These are phyloP conservation scores for Coccomyxa subellipsoidea DNA, from an alignment of 163 green algal genomes.

Conservation along the genomic window DNA sequence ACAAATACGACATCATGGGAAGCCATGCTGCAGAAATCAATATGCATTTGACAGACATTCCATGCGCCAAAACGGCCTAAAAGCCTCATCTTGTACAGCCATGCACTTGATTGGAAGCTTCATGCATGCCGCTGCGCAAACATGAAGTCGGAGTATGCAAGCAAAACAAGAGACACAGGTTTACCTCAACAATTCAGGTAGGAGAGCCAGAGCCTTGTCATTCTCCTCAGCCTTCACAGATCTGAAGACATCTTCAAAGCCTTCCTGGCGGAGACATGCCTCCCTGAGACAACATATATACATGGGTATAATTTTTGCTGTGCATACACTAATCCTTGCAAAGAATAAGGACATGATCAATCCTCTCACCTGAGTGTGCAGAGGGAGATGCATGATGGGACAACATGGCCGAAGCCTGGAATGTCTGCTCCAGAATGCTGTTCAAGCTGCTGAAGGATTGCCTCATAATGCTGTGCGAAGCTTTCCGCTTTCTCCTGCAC, in stretches of 20 bases:
- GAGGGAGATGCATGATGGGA: neutral
- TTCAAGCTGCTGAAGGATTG: neutral
- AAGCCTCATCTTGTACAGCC: neutral
- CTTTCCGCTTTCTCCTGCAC: neutral
- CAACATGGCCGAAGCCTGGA: neutral
- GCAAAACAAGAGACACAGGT: neutral
- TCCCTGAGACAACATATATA: slow-evolving; percentile 30
- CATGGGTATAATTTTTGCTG: neutral
- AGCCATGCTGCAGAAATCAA: neutral
- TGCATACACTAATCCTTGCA: neutral
- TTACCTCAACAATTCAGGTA: slow-evolving; percentile 35
- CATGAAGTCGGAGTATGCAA: neutral
- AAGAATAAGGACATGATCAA: neutral
- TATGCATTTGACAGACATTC: neutral
- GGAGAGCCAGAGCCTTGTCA: slow-evolving; percentile 43
- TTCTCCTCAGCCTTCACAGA: slow-evolving; percentile 61
- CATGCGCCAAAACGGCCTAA: neutral
- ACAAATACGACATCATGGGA: neutral
- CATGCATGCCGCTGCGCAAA: neutral
- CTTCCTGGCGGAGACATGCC: slow-evolving; percentile 40
- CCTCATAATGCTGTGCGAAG: neutral
- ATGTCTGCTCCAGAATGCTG: neutral
- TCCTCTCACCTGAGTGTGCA: neutral
- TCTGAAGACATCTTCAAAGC: slow-evolving; percentile 59
- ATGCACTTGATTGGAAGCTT: slow-evolving; percentile 10